Evolutionary conservation across 2,329 filamentous ascomycete species (phyloP), one percentile per base, ranked within the genome.

Genomic region (Penicillium palitans): DNA sequence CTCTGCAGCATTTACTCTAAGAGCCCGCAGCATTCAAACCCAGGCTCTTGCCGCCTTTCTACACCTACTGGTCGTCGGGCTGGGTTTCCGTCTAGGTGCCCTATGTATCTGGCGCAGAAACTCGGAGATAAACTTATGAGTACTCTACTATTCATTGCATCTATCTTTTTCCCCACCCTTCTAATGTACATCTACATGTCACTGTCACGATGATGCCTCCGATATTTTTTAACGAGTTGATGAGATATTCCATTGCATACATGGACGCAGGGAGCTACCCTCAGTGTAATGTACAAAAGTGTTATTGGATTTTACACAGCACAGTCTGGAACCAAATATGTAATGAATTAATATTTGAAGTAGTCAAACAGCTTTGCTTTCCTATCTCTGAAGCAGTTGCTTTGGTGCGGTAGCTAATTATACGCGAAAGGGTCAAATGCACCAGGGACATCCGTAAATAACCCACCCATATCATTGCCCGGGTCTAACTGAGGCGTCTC

Each of bases 1-100:
- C 4, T 72, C 93, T 8, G 91, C 90, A 9, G 85, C 83, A 1
- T 66, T 91, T 13, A 90, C 93, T 62, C 73, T 84, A 17, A 61
- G 77, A 12, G 59, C 63, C 0, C 72, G 73, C 42, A 74, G 75
- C 13, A 51, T 75, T 46, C 65, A 66, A 41, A 59, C 74, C 12
- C 80, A 80, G 48, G 37, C 76, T 3, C 29, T 78, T 17, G 69
- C 84, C 40, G 66, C 82, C 9, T 47, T 74, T 4, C 21, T 82
- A 35, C 85, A 87, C 73, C 53, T 81, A 6, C 49, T 76, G 0
- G 67, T 81, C 7, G 71, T 85, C 5, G 66, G 67, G 12, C 55
- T 78, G 2, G 72, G 79, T 55, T 70, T 79, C 66, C 72, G 72
- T 64, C 61, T 72, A 53, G 71, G 67, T 6, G 63, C 62, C 10